Evolutionary conservation across 495 filamentous ascomycete genomes (phyloP).

Genomic region (Margaritispora aquatica): DNA sequence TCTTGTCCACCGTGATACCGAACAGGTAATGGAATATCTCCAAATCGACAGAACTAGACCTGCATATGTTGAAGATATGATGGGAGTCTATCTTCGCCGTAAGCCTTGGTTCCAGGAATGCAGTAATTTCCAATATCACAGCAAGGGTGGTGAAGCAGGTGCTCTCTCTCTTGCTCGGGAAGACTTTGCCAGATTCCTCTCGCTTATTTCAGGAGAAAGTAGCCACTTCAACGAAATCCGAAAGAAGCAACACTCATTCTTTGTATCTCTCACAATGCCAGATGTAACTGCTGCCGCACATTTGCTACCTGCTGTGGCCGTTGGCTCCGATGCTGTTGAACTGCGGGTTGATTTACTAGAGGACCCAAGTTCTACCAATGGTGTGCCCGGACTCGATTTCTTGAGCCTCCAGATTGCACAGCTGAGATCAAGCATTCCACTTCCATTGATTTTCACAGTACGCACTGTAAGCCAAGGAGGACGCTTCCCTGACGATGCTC

Average conservation of each 20-base stretch:
- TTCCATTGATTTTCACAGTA: slow-evolving; percentile 91
- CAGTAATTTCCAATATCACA: slow-evolving; percentile 93
- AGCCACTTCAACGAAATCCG: slow-evolving; percentile 58
- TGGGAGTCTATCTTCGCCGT: slow-evolving; percentile 83
- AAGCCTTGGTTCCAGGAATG: slow-evolving; percentile 90
- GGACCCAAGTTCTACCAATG: slow-evolving; percentile 55
- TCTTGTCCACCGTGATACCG: slow-evolving; percentile 80
- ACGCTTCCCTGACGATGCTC: slow-evolving; percentile 73
- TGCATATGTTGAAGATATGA: slow-evolving; percentile 90
- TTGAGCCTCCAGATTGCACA: slow-evolving; percentile 76
- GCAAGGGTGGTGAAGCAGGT: slow-evolving; percentile 52
- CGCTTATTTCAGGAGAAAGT: slow-evolving; percentile 61
- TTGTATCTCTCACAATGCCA: slow-evolving; percentile 84
- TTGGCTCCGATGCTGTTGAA: slow-evolving; percentile 92
- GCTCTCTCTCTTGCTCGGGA: slow-evolving; percentile 55
- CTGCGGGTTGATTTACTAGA: slow-evolving; percentile 86
- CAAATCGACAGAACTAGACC: slow-evolving; percentile 86
- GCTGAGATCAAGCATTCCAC: slow-evolving; percentile 63
- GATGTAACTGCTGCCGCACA: slow-evolving; percentile 56
- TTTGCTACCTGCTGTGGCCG: slow-evolving; percentile 61
- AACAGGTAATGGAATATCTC: slow-evolving; percentile 84
- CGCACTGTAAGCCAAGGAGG: slow-evolving; percentile 84
- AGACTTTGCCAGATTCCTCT: slow-evolving; percentile 77
- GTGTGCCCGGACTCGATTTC: slow-evolving; percentile 63
- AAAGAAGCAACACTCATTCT: slow-evolving; percentile 77